Base-by-base conservation (phyloP, 192 early-diverging fungal species). In the Coemansia sp. region DNA sequence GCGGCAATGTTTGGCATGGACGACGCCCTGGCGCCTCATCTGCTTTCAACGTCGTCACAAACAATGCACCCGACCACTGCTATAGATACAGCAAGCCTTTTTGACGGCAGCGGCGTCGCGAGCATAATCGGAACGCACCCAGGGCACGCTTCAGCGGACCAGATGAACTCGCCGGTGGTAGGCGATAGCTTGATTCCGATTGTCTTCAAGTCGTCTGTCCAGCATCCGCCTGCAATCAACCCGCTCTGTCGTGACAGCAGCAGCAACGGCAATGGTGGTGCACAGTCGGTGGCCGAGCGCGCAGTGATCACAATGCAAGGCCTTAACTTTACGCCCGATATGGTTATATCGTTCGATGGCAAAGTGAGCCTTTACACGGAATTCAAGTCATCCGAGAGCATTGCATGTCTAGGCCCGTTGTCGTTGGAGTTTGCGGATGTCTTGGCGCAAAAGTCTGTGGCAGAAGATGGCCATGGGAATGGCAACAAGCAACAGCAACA, bases 301-400 rank as follows among this genome's bases (percentile, higher is more conserved):
- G 41, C 73, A 32, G 67, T 60, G 32, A 48, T 92, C 56, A 85
- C 82, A 33, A 68, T 92, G 34, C 83, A 87, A 53, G 91, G 91
- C 7, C 79, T 88, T n/a, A 89, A 89, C 45, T 90, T 90, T 60
- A 69, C 85, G 0, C 84, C 86, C 0, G 88, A 91, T 62, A 73
- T 92, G 67, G 85, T 82, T 4, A 87, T 92, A 22, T 83, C 85
- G 82, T 92, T 92, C 68, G 91, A 87, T 35, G 87, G 88, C 54
- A 68, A 65, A 55, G 60, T 49, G 41, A 77, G 74, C 56, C 40
- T 74, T 34, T 66, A 66, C 34, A 73, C 69, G 13, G 77, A 84
- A 55, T 61, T 76, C 61, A 76, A 70, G 67, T 82, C 79, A 46
- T 25, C 67, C 14, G 71, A 73, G 5, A 61, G 57, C 65, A 76